Evolutionary conservation across 2,329 filamentous ascomycete genomes (phyloP).

Genomic region (Intubia oerlemansii): DNA sequence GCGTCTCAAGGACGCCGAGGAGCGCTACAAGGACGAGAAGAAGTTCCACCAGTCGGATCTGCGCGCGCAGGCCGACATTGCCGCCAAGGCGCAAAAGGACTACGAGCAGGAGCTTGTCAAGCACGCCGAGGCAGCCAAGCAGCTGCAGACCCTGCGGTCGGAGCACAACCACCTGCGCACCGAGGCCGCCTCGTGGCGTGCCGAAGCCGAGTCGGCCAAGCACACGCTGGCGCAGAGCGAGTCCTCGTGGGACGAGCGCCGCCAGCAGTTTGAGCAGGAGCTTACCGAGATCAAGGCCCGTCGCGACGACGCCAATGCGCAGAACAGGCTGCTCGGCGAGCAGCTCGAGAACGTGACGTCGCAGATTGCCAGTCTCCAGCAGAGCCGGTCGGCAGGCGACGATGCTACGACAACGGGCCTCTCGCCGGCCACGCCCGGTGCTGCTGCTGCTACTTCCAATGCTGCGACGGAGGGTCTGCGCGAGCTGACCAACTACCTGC

Average conservation of each 20-base stretch:
- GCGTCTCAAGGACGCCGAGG: conserved; percentile 65
- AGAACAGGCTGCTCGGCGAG: conserved; percentile 78
- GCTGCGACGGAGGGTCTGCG: conserved; percentile 55
- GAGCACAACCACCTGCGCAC: conserved; percentile 71
- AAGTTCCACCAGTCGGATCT: conserved; percentile 80
- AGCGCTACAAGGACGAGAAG: conserved; percentile 57
- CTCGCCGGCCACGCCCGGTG: too few relatives aligned
- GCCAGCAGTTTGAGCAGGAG: conserved; percentile 65
- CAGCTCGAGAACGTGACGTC: conserved; percentile 67
- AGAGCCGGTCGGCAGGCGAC: conserved; percentile 36
- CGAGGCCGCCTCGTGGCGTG: conserved; percentile 50
- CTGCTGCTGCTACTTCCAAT: conserved; percentile 28
- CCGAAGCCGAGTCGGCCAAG: conserved; percentile 72
- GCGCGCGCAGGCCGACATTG: conserved; percentile 82
- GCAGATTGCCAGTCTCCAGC: conserved; percentile 63
- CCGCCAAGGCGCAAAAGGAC: conserved; percentile 77
- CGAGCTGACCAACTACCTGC: conserved; percentile 77
- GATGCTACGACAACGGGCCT: too few relatives aligned
- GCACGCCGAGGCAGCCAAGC: conserved; percentile 85
- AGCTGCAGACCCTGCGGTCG: conserved; percentile 53
- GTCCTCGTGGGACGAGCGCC: conserved; percentile 69
- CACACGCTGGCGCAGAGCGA: conserved; percentile 60
- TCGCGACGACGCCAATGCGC: conserved; percentile 64
- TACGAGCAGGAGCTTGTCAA: conserved; percentile 90
- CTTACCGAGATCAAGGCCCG: conserved; percentile 56